Base-by-base conservation (phyloP, 495 filamentous ascomycete genomes). In the Aspergillus heteromorphus region DNA sequence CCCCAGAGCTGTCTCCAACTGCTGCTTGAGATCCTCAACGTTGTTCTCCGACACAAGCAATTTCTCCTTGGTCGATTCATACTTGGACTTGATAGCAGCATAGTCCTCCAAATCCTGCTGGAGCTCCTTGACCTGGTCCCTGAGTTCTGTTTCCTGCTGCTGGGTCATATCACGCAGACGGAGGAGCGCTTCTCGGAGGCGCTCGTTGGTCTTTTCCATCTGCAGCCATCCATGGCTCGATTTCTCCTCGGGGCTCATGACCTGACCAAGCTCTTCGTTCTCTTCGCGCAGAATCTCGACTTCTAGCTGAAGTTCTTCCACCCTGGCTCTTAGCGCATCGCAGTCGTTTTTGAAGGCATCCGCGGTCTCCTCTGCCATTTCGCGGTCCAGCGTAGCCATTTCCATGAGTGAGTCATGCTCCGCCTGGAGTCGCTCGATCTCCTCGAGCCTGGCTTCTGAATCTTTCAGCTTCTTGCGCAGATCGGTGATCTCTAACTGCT, bases 321-420 rank as follows among this genome's bases (percentile, higher is more conserved):
- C 72, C 59, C 83, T 89, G 25, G 77, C 69, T 58, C 87, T 86
- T 41, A 95, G 69, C 4, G 81, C 75, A n/a, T 95, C 88, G 17
- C 92, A 76, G 67, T 97, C 93, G 2, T 81, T 78, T 65, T 87
- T 92, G 29, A 86, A 75, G 16, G 82, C 80, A 57, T 97, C 93
- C 6, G 88, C 86, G 31, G 83, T 88, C 64, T 97, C 92, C 68
- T 97, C 92, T 2, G 93, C 95, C 91, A 97, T 96, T 68, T 97
- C 92, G 14, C 90, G 79, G 64, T 98, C 93, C 17, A 98, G 73
- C 0, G 87, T 85, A 16, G 89, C 89, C 73, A 95, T 86, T 73
- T 98, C 95, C 70, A 96, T 72, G 14, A 86, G 76, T 6, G 83
- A 80, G 16, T 97, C 93, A 69, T 93, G 83, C 49, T 96, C 91